Evolutionary conservation across 73 alveolate species (phyloP).

Genomic region (Paramecium sonneborni): DNA sequence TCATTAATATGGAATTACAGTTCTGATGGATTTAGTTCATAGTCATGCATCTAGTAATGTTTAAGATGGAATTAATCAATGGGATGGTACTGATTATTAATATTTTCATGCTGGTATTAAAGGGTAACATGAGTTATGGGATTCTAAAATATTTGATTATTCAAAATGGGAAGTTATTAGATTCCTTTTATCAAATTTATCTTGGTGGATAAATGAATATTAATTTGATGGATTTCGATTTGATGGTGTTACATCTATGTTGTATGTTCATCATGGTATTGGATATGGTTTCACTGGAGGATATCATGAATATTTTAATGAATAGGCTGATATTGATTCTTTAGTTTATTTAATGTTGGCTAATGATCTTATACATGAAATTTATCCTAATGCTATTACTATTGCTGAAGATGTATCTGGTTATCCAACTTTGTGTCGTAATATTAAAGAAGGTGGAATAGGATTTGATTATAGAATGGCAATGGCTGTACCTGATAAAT

Average conservation of each 20-base stretch:
- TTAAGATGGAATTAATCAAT: constrained; percentile 94
- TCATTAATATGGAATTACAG: constrained; percentile 88
- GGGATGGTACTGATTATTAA: constrained; percentile 98
- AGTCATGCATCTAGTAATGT: constrained; percentile 97
- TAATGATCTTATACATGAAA: constrained; percentile 90
- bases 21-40: constrained; percentile 96
- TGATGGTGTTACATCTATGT: constrained; percentile 99
- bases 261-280: constrained; percentile 98
- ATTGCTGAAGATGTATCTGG: constrained; percentile 99
- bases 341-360: constrained; percentile 95
- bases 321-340: constrained; percentile 86
- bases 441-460: constrained; percentile 97
- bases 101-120: constrained; percentile 96
- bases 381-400: constrained; percentile 92
- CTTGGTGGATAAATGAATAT: constrained; percentile 93
- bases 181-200: constrained; percentile 94
- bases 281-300: constrained; percentile 90
- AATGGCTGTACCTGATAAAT: constrained; percentile 96
- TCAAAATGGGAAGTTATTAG: constrained; percentile 92
- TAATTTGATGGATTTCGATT: constrained; percentile 99
- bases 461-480: constrained; percentile 97
- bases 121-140: constrained; percentile 98
- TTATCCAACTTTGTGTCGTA: constrained; percentile 97
- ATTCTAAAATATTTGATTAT: constrained; percentile 95
- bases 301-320: constrained; percentile 94